Conservation (phyloP, 2,329 filamentous ascomycete species). For the Falciphora oryzae region DNA sequence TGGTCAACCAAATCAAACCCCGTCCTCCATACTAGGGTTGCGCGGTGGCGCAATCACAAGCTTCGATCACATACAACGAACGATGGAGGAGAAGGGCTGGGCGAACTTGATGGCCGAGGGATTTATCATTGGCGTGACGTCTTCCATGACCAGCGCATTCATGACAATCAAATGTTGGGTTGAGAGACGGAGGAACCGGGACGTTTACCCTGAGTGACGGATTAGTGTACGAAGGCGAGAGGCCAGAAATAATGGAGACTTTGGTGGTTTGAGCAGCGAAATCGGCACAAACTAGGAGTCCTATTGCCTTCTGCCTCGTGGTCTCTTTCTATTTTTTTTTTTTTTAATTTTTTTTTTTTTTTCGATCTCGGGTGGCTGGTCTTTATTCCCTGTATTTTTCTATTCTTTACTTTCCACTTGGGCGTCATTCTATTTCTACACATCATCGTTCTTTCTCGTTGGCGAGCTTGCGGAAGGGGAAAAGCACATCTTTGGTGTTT, state of each 20-base stretch:
- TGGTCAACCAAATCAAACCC: constrained; percentile 20
- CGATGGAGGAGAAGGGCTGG: neutral
- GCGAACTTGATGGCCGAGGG: neutral
- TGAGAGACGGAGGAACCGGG: neutral
- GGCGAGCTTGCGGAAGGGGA: neutral
- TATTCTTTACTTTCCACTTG: neutral
- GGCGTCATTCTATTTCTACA: neutral
- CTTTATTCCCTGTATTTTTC: neutral
- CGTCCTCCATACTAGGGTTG: constrained; percentile 8
- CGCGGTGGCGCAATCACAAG: no score
- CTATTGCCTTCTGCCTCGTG: neutral
- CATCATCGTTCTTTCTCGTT: neutral
- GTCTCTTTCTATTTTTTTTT: neutral
- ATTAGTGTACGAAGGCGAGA: neutral
- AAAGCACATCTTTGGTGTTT: neutral
- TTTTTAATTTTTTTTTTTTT: neutral
- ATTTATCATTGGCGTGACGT: neutral
- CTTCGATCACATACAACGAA: neutral
- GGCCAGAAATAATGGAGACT: neutral
- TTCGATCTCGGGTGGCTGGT: neutral
- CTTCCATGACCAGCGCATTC: neutral
- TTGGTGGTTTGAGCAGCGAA: neutral
- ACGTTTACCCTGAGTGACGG: neutral
- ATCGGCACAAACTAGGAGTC: neutral
- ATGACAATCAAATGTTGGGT: neutral